Percentiles rank a stretch among this genome's conserved stretches.
phyloP scores from a whole-genome alignment of 1,284 basidiomycete species.

The Tremellales sp. region DNA sequence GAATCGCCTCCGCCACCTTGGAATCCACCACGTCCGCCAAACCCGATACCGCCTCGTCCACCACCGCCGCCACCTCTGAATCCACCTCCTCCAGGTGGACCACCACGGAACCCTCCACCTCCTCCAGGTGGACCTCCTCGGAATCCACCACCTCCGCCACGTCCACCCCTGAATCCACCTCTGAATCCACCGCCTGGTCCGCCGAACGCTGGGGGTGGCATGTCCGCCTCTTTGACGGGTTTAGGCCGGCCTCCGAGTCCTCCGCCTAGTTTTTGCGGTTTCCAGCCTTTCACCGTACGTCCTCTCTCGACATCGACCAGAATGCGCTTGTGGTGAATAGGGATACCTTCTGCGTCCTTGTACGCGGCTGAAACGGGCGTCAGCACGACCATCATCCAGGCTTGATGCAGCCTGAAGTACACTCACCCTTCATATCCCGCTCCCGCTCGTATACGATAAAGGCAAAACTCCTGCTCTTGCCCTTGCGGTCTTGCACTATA shows the following conservation, averaged over 20 bases:
- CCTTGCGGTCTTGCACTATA: slow-evolving; percentile 85
- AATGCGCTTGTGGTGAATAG: slow-evolving; percentile 90
- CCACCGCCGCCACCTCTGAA: slow-evolving; percentile 23
- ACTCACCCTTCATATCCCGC: slow-evolving; percentile 94
- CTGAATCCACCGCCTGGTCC: slow-evolving; percentile 9
- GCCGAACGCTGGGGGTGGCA: slow-evolving; percentile 10
- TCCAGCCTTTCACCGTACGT: slow-evolving; percentile 97
- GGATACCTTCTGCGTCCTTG: slow-evolving; percentile 97
- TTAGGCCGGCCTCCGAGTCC: slow-evolving; percentile 94
- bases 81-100: slow-evolving; percentile 18
- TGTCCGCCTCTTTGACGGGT: slow-evolving; percentile 56
- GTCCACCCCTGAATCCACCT: slow-evolving; percentile 17
- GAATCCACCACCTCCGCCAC: slow-evolving; percentile 32
- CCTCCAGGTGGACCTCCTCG: slow-evolving; percentile 43
- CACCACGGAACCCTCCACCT: slow-evolving; percentile 15
- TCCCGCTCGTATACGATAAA: slow-evolving; percentile 98
- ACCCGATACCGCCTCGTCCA: slow-evolving; percentile 20
- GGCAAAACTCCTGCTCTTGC: slow-evolving; percentile 84
- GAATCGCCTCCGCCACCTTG: slow-evolving; percentile 22
- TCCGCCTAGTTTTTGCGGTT: slow-evolving; percentile 88
- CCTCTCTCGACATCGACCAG: slow-evolving; percentile 98
- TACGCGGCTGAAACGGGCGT: slow-evolving; percentile 71
- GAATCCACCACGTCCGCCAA: slow-evolving; percentile 17
- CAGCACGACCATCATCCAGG: slow-evolving; percentile 1
- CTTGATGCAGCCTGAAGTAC: slow-evolving; percentile 3